Conservation (phyloP, 768 basidiomycete genomes). For the Tubosaeta sp. region DNA sequence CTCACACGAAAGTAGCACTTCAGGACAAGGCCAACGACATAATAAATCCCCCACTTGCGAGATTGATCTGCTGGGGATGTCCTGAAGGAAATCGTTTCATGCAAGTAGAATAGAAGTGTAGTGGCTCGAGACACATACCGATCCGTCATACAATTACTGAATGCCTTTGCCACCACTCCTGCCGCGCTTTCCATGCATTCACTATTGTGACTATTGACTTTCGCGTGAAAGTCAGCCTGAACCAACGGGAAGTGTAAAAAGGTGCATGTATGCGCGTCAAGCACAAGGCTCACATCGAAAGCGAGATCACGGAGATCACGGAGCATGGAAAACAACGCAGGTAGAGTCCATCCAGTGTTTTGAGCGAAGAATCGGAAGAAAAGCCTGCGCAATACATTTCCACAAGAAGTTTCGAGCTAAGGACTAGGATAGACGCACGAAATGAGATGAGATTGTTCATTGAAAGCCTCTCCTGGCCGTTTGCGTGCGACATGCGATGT, state of each 20-base stretch:
- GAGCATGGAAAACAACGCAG: conserved; percentile 75
- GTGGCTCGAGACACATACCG: conserved; percentile 36
- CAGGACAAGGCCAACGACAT: conserved; percentile 83
- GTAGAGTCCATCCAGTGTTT: conserved; percentile 84
- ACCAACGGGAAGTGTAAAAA: not conserved
- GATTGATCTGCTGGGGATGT: conserved; percentile 68
- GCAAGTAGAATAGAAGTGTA: not conserved
- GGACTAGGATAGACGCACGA: conserved; percentile 48
- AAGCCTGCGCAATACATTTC: conserved; percentile 37
- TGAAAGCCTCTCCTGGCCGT: conserved; percentile 69
- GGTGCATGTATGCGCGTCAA: not conserved
- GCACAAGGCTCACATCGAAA: conserved; percentile 56
- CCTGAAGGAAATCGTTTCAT: conserved; percentile 30
- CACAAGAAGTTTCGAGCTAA: not conserved
- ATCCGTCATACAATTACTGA: conserved; percentile 86
- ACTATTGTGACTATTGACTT: conserved; percentile 50
- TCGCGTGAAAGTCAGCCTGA: conserved; percentile 62
- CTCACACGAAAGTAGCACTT: conserved; percentile 93
- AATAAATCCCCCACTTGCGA: conserved; percentile 90
- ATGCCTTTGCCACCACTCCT: conserved; percentile 81
- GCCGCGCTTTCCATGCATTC: conserved; percentile 86
- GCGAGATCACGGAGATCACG: conserved; percentile 83
- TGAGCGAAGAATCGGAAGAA: conserved; percentile 79
- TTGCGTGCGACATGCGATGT: conserved; percentile 67
- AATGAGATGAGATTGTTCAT: conserved; percentile 71